Evolutionary conservation across 768 basidiomycete species (phyloP).

Genomic region (Macrocybe gigantea): DNA sequence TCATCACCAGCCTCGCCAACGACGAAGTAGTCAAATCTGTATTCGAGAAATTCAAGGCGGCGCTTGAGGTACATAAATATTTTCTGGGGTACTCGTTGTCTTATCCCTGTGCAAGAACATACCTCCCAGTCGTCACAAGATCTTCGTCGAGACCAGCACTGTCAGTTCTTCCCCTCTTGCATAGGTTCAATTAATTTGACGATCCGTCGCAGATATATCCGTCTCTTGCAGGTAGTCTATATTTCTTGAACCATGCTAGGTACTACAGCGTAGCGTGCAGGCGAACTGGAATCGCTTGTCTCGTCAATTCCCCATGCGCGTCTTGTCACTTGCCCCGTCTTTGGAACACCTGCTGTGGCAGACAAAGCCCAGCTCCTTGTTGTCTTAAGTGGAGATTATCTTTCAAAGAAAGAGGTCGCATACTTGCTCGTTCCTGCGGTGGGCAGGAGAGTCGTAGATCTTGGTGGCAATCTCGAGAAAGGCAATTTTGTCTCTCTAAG

Average conservation of each 20-base stretch:
- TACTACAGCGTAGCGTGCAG: slow-evolving; percentile 22
- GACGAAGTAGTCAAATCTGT: slow-evolving; percentile 65
- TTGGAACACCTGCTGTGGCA: slow-evolving; percentile 66
- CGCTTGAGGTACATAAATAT: slow-evolving; percentile 42
- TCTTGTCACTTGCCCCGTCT: slow-evolving; percentile 74
- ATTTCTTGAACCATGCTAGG: neutral
- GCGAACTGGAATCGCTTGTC: slow-evolving; percentile 64
- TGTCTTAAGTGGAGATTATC: slow-evolving; percentile 74
- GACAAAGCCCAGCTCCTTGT: slow-evolving; percentile 62
- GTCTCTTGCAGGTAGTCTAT: slow-evolving; percentile 34
- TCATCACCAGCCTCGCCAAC: slow-evolving; percentile 67
- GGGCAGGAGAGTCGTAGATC: slow-evolving; percentile 71
- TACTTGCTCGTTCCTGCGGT: slow-evolving; percentile 76
- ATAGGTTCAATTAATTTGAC: neutral
- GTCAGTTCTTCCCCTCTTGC: slow-evolving; percentile 33
- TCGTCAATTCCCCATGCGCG: slow-evolving; percentile 51
- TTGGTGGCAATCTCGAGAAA: slow-evolving; percentile 84
- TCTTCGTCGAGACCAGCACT: slow-evolving; percentile 84
- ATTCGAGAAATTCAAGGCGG: slow-evolving; percentile 54
- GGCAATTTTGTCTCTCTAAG: slow-evolving; percentile 29
- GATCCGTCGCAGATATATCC: slow-evolving; percentile 44
- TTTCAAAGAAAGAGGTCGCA: slow-evolving; percentile 76
- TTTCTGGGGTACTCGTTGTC: neutral
- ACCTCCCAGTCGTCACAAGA: slow-evolving; percentile 48
- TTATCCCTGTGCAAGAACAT: slow-evolving; percentile 23